Base-by-base conservation (phyloP, 805 yeast species). In the Candida montana region DNA sequence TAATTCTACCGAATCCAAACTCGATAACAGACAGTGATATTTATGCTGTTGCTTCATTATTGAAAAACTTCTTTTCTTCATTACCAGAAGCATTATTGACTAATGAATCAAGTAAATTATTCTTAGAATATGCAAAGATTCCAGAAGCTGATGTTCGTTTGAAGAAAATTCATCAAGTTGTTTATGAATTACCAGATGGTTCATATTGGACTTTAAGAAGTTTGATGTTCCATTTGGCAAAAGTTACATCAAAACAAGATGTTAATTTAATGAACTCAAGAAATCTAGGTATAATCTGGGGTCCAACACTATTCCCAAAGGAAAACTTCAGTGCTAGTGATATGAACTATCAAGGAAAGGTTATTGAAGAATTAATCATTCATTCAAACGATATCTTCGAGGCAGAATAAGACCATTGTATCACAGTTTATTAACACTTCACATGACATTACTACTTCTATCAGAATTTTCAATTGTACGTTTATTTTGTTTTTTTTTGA, bases 251-350 rank as follows among this genome's bases (percentile, higher is more conserved):
- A 23, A 70, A 79, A 42, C 81, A 80, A 54, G 70, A 71, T 17
- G 52, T 63, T 28, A 88, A 89, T 58, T 74, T 93, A 58, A 93
- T 93, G 99, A 79, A 79, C 35, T 71, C 81, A 44, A 81, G 82
- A 55, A 82, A 84, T 45, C 62, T 93, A 53, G 86, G 95, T 35
- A 86, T 87, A 31, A 89, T 91, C 30, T 93, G 99, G 99, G 96
- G 97, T 0, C 95, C 96, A 16, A 85, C 86, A 2, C 64, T 93
- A 39, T 72, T 93, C 59, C 75, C 81, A 16, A 77, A 80, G 36
- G 84, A 78, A 52, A 77, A 75, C 43, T 74, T 76, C 19, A 81
- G 79, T 45, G 75, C 79, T 4, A 85, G 81, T 48, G 96, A 80
- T 54, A 77, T 85, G 67, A 81, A 82, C 41, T 78, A 74, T 50